Evolutionary conservation across 169 alveolate genomes (phyloP), one percentile per base, ranked within the genome.

Genomic region (Cryptosporidium felis): DNA sequence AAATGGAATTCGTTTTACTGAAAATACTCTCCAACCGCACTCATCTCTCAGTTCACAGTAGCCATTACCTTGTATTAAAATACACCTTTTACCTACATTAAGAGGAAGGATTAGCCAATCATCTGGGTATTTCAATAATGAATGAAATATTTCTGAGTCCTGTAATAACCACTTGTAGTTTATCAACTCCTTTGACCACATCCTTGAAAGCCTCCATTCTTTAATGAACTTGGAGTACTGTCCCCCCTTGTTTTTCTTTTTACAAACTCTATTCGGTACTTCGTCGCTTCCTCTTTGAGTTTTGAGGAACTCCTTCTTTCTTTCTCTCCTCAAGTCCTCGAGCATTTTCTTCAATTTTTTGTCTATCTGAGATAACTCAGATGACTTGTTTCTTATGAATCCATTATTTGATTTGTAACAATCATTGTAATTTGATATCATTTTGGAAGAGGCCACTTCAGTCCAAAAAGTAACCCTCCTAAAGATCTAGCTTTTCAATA

Each of bases 11-110:
- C 26, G 30, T n/a, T 74, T 36, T 2, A 74, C 58, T 2, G 46
- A 46, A 74, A 74, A 51, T n/a, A 74, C 41, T 21, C 59, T 74
- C 85, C 85, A 74, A 12, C 85, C 85, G 38, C 56, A 30, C 42
- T 74, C 51, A 36, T 74, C 36, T 32, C 85, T 49, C 9, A 74
- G 38, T 23, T 74, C 85, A 40, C 85, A 74, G 16, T 74, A 74
- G 6, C 85, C 67, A 34, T 74, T 74, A 10, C 58, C 67, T 30
- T 74, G 67, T 14, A 74, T 74, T 28, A 74, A 18, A 51, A 74
- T 74, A 34, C 85, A 40, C 32, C 85, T 49, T 3, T 42, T 74
- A 53, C 85, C 85, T 28, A 10, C 21, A n/a, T 14, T 26, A 49
- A 74, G 40, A 8, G 85, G 85, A 53, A 56, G 65, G 10, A 74